Evolutionary conservation across 805 yeast species (phyloP), one percentile per base, ranked within the genome.

Genomic region (Hanseniaspora jakobsenii): DNA sequence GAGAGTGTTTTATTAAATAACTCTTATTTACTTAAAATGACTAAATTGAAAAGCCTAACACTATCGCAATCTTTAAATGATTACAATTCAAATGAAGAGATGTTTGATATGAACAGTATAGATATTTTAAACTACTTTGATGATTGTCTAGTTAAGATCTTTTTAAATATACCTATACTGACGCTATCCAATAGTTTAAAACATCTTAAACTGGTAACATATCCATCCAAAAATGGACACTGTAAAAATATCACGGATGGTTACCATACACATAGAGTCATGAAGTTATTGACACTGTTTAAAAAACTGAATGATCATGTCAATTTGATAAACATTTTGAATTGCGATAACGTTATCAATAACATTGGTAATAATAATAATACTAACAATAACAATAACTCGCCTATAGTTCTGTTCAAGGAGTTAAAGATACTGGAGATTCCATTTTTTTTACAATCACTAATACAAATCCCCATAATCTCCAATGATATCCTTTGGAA

Each of bases 211-310:
- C 27, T 41, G 2, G 14, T 19, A 10, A 16, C 18, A 12, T 34
- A 27, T 19, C 45, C 45, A n/a, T 41, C 45, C 21, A 41, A 34
- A 38, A 41, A 41, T 19, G 45, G 45, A 1, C 45, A 41, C 28
- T 38, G 38, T 6, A 41, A 34, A 16, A 41, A 41, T 29, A 41
- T 41, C 10, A 41, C 34, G 6, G 45, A 41, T 41, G 45, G 45
- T 6, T 41, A 41, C 23, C 14, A 41, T 14, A 41, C 45, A 6
- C 34, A 27, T 7, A 18, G 45, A 27, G 22, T 41, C 10, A 34
- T 34, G 17, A 41, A 41, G 28, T 16, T 41, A 8, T 14, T n/a
- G 12, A 17, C n/a, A n/a, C n/a, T n/a, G n/a, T n/a, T n/a, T n/a
- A n/a, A n/a, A n/a, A n/a, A n/a, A n/a, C n/a, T n/a, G n/a, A n/a